A percentile compares a stretch with the other conserved stretches of the same genome.
phyloP scores from a whole-genome alignment of 306 rosid genomes.

The Cucumis hystrix region DNA sequence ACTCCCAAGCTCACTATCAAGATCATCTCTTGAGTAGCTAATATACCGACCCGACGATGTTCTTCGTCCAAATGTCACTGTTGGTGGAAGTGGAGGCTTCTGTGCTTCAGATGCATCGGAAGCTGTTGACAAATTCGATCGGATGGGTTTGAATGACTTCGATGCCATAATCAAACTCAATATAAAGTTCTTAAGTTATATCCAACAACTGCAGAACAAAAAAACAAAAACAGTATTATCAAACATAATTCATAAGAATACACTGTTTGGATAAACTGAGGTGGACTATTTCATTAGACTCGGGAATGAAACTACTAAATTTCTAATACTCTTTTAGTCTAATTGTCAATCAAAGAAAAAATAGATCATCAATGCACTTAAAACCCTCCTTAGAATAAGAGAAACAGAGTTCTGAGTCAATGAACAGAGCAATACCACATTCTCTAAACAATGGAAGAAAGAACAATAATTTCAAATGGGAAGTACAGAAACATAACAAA shows the following conservation, averaged over 20 bases:
- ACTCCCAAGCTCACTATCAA: constrained; percentile 78
- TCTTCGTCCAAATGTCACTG: constrained; percentile 69
- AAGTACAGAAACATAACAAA: background rate
- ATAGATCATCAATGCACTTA: no score
- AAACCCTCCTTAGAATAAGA: background rate
- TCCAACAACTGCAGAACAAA: constrained; percentile 22
- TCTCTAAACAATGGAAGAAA: no score
- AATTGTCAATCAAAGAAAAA: background rate
- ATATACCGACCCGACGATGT: constrained; percentile 76
- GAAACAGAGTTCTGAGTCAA: background rate
- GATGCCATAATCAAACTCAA: constrained; percentile 42
- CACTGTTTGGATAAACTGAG: background rate
- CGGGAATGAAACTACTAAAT: background rate
- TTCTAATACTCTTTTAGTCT: background rate
- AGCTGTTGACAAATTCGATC: constrained; percentile 40
- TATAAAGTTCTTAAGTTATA: background rate
- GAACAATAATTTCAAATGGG: no score
- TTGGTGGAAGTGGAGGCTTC: constrained; percentile 69
- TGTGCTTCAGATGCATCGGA: constrained; percentile 46
- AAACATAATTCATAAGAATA: background rate
- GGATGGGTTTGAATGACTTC: constrained; percentile 41
- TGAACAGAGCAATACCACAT: background rate
- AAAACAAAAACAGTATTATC: constrained; percentile 13
- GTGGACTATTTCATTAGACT: background rate
- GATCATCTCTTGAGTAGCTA: constrained; percentile 89